A percentile compares a stretch with the other conserved stretches of the same genome.
phyloP scores from a whole-genome alignment of 768 basidiomycete species.

The Rhizopogon vesiculosus region DNA sequence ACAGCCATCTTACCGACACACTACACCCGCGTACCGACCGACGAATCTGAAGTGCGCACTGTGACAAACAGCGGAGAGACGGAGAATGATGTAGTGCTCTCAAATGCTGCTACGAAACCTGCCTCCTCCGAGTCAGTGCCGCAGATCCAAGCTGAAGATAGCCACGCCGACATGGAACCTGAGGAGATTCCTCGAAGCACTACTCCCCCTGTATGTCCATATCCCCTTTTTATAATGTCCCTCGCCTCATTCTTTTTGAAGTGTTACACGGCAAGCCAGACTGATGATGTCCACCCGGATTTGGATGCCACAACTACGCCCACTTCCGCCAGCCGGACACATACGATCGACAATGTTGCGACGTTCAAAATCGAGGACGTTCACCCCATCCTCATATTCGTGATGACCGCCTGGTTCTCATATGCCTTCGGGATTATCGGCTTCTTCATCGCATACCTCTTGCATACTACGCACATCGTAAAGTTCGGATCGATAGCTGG shows the following conservation, averaged over 20 bases:
- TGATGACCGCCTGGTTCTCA: constrained; percentile 76
- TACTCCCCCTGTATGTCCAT: constrained; percentile 70
- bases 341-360: too few relatives aligned
- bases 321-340: too few relatives aligned
- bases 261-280: constrained; percentile 87
- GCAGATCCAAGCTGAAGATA: constrained; percentile 44
- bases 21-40: constrained; percentile 49
- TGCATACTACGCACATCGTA: constrained; percentile 86
- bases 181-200: constrained; percentile 73
- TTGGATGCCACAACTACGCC: constrained; percentile 82
- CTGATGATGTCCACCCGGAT: constrained; percentile 89
- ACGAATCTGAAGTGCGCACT: constrained; percentile 35
- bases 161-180: constrained; percentile 59
- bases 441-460: constrained; percentile 86
- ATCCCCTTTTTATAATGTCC: not conserved
- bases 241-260: constrained; percentile 20
- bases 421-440: constrained; percentile 97
- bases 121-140: constrained; percentile 23
- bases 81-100: constrained; percentile 54
- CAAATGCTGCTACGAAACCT: constrained; percentile 88
- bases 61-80: constrained; percentile 22
- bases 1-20: constrained; percentile 59
- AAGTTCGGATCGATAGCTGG: constrained; percentile 92
- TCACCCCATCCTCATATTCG: constrained; percentile 70
- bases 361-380: constrained; percentile 65